phyloP scores from a whole-genome alignment of 108 stramenopile species.

The Parmales sp. region DNA sequence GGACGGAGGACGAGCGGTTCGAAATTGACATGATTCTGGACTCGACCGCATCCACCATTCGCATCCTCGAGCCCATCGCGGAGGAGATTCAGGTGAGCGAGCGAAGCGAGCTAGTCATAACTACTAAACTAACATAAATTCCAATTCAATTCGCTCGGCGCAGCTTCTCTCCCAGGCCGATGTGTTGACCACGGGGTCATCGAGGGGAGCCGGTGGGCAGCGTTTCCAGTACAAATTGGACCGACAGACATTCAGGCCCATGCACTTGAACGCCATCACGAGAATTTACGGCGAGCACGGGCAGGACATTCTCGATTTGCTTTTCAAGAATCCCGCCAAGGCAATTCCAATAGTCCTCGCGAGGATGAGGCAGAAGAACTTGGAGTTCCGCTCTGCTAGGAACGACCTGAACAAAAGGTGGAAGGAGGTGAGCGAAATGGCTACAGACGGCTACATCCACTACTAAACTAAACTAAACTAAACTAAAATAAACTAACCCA shows the following conservation, averaged over 20 bases:
- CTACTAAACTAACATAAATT: too few species aligned
- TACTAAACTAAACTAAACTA: too few species aligned
- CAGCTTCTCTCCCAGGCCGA: too few species aligned
- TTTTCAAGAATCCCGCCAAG: conserved; percentile 85
- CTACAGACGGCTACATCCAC: too few species aligned
- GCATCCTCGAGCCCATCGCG: conserved; percentile 80
- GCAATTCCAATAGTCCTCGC: conserved; percentile 88
- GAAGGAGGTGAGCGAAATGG: conserved; percentile 79
- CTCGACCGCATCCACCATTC: conserved; percentile 72
- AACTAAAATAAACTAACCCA: too few species aligned
- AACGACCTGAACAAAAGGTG: conserved; percentile 69
- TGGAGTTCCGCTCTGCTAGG: conserved; percentile 70
- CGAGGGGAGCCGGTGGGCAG: conserved; percentile 46
- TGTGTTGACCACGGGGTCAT: neutral
- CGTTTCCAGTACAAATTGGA: conserved; percentile 68
- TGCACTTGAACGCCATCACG: conserved; percentile 87
- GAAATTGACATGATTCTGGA: conserved; percentile 99
- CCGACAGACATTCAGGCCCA: conserved; percentile 47
- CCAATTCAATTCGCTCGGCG: too few species aligned
- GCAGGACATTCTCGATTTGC: conserved; percentile 81
- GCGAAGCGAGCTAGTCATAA: conserved; percentile 40
- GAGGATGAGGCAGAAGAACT: conserved; percentile 93
- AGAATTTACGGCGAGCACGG: conserved; percentile 92
- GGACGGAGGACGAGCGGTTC: conserved; percentile 96
- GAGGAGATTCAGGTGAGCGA: conserved; percentile 76